Evolutionary conservation across 2,329 filamentous ascomycete species (phyloP).

Genomic region (Cladosporium sphaerospermum): DNA sequence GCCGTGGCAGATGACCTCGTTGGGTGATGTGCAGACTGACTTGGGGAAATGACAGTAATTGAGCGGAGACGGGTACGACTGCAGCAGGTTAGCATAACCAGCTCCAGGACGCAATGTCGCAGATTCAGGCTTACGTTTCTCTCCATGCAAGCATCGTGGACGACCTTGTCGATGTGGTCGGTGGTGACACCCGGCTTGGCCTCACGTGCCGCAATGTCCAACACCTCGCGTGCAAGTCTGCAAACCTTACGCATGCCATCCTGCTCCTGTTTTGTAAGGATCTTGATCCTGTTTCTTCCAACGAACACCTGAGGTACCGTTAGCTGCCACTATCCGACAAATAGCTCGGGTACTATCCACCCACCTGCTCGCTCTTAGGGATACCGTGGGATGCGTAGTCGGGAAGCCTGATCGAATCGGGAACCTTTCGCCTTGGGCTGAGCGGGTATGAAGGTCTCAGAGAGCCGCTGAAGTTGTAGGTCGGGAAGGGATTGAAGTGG

Average conservation of each 20-base stretch:
- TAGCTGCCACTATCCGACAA: background rate
- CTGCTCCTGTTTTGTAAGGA: constrained; percentile 69
- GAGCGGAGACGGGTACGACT: constrained; percentile 87
- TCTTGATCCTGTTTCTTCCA: constrained; percentile 70
- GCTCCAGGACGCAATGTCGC: background rate
- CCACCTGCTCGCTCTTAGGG: constrained; percentile 54
- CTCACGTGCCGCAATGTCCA: constrained; percentile 79
- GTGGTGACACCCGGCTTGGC: constrained; percentile 82
- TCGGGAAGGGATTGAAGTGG: constrained; percentile 82
- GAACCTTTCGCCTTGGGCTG: constrained; percentile 62
- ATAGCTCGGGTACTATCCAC: constrained; percentile 24
- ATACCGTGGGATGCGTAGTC: constrained; percentile 83
- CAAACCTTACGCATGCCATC: constrained; percentile 89
- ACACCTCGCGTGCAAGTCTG: constrained; percentile 73
- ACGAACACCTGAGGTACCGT: constrained; percentile 3
- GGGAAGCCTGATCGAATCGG: constrained; percentile 70
- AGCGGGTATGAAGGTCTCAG: constrained; percentile 65
- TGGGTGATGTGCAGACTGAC: constrained; percentile 88
- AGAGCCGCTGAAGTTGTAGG: constrained; percentile 70
- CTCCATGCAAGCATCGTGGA: constrained; percentile 88
- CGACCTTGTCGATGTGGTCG: constrained; percentile 84
- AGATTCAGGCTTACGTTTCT: constrained; percentile 60
- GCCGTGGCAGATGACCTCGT: constrained; percentile 96
- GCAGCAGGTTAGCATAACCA: background rate
- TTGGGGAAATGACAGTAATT: constrained; percentile 96